phyloP scores from a whole-genome alignment of 257 asterid species.

The Nicotiana benthamiana region DNA sequence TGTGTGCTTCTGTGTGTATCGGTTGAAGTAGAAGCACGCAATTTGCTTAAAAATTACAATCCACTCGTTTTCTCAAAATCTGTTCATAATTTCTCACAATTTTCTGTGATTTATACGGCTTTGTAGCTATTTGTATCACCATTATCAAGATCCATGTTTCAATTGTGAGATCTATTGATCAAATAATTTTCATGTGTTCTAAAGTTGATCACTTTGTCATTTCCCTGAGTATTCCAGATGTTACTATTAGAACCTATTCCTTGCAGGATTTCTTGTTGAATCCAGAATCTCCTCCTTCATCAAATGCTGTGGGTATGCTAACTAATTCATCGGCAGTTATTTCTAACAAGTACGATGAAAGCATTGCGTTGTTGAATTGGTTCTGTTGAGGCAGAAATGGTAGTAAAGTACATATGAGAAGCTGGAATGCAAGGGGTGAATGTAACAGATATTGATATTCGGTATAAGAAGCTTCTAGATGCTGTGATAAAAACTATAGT shows the following conservation, averaged over 20 bases:
- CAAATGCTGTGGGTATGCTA: neutral
- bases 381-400: conserved; percentile 34
- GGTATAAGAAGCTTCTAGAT: conserved; percentile 46
- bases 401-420: conserved; percentile 36
- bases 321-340: neutral
- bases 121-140: neutral
- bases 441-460: conserved; percentile 28
- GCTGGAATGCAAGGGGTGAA: conserved; percentile 37
- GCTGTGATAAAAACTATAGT: conserved; percentile 28
- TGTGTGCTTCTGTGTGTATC: neutral
- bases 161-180: neutral
- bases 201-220: neutral
- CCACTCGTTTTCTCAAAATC: neutral
- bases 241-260: neutral
- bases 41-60: neutral
- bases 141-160: neutral
- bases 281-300: neutral
- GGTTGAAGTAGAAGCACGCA: neutral
- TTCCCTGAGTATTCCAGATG: neutral
- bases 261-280: neutral
- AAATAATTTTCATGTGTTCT: neutral
- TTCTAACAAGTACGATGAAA: neutral
- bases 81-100: neutral
- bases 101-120: neutral
- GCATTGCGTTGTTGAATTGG: neutral